Evolutionary conservation across 2,329 filamentous ascomycete species (phyloP).

Genomic region (Gaeumannomyces sp.): DNA sequence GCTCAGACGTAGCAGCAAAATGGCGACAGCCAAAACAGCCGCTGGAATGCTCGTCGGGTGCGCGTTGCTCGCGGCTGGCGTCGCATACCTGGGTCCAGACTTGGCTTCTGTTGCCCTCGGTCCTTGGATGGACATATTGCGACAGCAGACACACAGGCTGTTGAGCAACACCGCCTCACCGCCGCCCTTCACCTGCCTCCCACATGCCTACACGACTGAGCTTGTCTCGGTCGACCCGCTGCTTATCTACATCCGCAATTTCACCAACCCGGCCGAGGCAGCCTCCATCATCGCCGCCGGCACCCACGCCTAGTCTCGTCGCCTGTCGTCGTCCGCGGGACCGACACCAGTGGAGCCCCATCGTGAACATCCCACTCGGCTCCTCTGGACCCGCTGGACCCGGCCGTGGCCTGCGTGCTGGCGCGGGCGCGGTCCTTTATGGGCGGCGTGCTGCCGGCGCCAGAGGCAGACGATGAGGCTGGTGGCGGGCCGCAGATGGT

Average conservation of each 20-base stretch:
- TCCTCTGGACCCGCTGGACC: conserved; percentile 23
- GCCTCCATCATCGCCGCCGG: conserved; percentile 24
- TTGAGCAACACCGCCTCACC: neutral
- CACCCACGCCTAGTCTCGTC: conserved; percentile 27
- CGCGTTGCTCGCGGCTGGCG: too few species aligned
- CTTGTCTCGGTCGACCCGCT: conserved; percentile 33
- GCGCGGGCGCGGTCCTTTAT: conserved; percentile 26
- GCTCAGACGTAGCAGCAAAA: too few species aligned
- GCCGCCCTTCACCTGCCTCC: conserved; percentile 14
- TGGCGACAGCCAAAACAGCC: too few species aligned
- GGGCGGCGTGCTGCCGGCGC: conserved; percentile 25
- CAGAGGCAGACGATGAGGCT: conserved; percentile 26
- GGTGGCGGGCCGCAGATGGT: conserved; percentile 31
- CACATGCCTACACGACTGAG: conserved; percentile 28
- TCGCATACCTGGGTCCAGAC: too few species aligned
- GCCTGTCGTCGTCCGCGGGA: conserved; percentile 23
- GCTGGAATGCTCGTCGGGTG: too few species aligned
- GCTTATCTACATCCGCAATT: conserved; percentile 32
- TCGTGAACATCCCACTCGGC: conserved; percentile 30
- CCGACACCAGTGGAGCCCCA: conserved; percentile 20
- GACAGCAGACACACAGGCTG: too few species aligned
- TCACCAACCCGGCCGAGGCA: conserved; percentile 26
- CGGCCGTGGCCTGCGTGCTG: conserved; percentile 28
- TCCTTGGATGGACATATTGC: too few species aligned
- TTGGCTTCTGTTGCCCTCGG: too few species aligned